Conservation (phyloP, 352 stramenopile species). For the Phytophthora crassamura region DNA sequence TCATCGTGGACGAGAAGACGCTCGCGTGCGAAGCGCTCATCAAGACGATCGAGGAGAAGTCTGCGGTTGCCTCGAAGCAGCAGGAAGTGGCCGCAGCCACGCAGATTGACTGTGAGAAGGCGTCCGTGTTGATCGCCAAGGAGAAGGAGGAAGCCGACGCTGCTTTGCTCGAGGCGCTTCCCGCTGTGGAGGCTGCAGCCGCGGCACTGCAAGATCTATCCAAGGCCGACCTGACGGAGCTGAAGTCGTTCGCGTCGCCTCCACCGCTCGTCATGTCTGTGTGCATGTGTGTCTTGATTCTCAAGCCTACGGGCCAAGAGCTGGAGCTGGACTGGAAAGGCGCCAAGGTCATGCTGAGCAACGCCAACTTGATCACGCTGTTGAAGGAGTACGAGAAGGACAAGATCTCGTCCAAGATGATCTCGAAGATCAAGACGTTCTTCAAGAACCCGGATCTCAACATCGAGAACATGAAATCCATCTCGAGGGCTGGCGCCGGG, state of each 20-base stretch:
- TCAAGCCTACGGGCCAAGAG: constrained; percentile 93
- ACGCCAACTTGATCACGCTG: constrained; percentile 90
- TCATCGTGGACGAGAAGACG: constrained; percentile 96
- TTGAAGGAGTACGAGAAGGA: constrained; percentile 97
- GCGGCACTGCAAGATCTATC: constrained; percentile 94
- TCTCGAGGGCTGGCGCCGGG: constrained; percentile 90
- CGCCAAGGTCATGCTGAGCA: constrained; percentile 95
- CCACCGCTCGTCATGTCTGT: constrained; percentile 93
- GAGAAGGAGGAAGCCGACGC: constrained; percentile 95
- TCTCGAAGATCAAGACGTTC: constrained; percentile 95
- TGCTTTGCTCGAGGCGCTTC: constrained; percentile 92
- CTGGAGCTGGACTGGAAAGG: constrained; percentile 94
- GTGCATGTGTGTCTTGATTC: constrained; percentile 92
- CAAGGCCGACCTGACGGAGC: constrained; percentile 95
- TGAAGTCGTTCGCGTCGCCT: constrained; percentile 96
- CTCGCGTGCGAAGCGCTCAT: constrained; percentile 94
- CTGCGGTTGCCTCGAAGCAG: constrained; percentile 90
- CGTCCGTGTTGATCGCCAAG: constrained; percentile 90
- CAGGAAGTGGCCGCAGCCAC: constrained; percentile 92
- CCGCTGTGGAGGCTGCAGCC: constrained; percentile 93
- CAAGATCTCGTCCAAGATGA: constrained; percentile 96
- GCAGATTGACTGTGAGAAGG: constrained; percentile 91
- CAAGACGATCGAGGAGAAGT: constrained; percentile 95
- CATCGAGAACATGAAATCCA: constrained; percentile 96
- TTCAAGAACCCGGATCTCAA: constrained; percentile 94